Evolutionary conservation across 2,329 filamentous ascomycete species (phyloP), one percentile per base, ranked within the genome.

Genomic region (Nigrospora oryzae): DNA sequence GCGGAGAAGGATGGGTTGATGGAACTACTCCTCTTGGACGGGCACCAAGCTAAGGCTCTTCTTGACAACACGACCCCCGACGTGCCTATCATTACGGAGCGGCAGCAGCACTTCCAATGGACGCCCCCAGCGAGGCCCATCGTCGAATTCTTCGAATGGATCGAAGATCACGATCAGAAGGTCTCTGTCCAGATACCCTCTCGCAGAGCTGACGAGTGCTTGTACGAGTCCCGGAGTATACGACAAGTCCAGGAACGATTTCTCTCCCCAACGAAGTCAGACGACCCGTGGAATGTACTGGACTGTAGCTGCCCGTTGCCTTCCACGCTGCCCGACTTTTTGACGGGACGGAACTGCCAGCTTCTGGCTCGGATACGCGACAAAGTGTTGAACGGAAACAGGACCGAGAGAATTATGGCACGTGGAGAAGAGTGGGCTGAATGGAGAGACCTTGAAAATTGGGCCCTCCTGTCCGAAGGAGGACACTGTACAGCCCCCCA

Each of bases 401-500:
- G 42, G 13, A 33, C 42, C 36, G 42, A 38, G 34, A 42, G 40
- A 30, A 19, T n/a, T 15, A 30, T 50, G 30, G 59, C 55, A 1
- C 49, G 53, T 16, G 47, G 48, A 8, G 47, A 57, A 42, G 48
- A 63, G 30, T 64, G 59, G 61, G 57, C 56, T 41, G 55, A 57
- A 45, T 64, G 59, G 62, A 54, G 52, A 15, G 53, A 63, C 39
- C 52, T 64, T 33, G 44, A 58, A 5, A 51, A 63, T 38, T 63
- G 59, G 59, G 58, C 55, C 4, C 53, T 64, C 14, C 40, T 63
- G 40, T 59, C 56, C 3, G 52, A 64, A 46, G 61, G 61, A 31
- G 62, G 61, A 1, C 56, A 64, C 49, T 54, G 59, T 46, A 64
- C 60, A 8, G 53, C 58, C 11, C 59, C 59, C 11, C 56, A 64